Evolutionary conservation across 1,139 yeast genomes (phyloP).

Genomic region (Candida dubliniensis): DNA sequence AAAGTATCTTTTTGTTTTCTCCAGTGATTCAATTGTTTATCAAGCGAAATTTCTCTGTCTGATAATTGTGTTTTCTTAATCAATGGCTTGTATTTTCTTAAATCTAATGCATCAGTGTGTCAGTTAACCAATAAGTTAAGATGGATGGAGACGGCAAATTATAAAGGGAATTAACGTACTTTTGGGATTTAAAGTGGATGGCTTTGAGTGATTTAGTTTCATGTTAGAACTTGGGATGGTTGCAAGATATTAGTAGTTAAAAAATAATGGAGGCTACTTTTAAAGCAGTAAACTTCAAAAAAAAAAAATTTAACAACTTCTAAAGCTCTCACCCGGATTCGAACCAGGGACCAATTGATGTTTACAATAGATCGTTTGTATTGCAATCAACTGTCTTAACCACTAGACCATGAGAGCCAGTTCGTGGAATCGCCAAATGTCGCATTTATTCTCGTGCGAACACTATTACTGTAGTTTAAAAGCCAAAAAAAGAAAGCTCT

Average conservation of each 20-base stretch:
- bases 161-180: background rate
- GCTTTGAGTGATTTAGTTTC: background rate
- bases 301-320: background rate
- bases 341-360: slow-evolving; percentile 13
- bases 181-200: background rate
- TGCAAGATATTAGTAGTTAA: background rate
- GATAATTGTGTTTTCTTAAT: background rate
- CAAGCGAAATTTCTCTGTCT: slow-evolving; percentile 12
- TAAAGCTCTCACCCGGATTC: slow-evolving; percentile 10
- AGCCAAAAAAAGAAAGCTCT: slow-evolving; percentile 6
- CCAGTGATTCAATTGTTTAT: slow-evolving; percentile 13
- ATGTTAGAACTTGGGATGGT: background rate
- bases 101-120: background rate
- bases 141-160: background rate
- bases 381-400: slow-evolving; percentile 12
- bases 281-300: background rate
- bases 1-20: slow-evolving; percentile 14
- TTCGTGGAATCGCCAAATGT: background rate
- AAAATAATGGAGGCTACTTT: background rate
- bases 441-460: background rate
- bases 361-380: background rate
- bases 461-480: background rate
- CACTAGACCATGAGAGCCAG: slow-evolving; percentile 10
- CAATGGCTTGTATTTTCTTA: slow-evolving; percentile 6
- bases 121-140: too few relatives aligned